These are phyloP conservation scores for Salicornia ramosissima DNA, from an alignment of 148 eudicot species.

Conservation along the genomic window DNA sequence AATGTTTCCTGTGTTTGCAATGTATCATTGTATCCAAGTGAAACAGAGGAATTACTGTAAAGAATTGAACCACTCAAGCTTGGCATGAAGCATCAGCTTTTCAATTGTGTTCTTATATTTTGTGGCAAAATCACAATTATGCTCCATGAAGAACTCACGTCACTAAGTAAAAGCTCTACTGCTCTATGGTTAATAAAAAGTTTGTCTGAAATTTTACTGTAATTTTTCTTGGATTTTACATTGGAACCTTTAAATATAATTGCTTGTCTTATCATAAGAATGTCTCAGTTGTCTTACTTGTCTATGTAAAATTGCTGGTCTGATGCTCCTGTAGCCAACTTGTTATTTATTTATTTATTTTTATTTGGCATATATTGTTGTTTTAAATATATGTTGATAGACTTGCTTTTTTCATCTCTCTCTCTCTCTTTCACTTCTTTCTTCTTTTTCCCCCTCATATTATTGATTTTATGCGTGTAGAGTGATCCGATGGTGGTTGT, in stretches of 20 bases:
- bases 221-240: too few relatives aligned
- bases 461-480: constrained; percentile 39
- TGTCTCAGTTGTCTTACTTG: too few relatives aligned
- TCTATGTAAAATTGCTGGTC: too few relatives aligned
- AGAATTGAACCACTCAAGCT: background rate
- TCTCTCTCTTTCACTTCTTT: background rate
- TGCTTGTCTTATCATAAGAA: too few relatives aligned
- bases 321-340: too few relatives aligned
- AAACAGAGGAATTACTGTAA: background rate
- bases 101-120: background rate
- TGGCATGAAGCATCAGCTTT: background rate
- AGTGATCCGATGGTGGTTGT: constrained; percentile 93
- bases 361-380: background rate
- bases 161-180: too few relatives aligned
- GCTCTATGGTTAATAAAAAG: too few relatives aligned
- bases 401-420: background rate
- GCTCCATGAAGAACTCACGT: too few relatives aligned
- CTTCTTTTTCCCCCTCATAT: background rate
- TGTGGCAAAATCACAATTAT: background rate
- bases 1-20: background rate
- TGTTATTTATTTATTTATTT: background rate
- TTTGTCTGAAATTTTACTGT: too few relatives aligned
- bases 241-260: too few relatives aligned
- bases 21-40: background rate
- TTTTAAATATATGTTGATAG: background rate